Percentiles rank a stretch among this genome's conserved stretches.
phyloP scores from a whole-genome alignment of 2,329 filamentous ascomycete genomes.

The Teratosphaeria nubilosa region DNA sequence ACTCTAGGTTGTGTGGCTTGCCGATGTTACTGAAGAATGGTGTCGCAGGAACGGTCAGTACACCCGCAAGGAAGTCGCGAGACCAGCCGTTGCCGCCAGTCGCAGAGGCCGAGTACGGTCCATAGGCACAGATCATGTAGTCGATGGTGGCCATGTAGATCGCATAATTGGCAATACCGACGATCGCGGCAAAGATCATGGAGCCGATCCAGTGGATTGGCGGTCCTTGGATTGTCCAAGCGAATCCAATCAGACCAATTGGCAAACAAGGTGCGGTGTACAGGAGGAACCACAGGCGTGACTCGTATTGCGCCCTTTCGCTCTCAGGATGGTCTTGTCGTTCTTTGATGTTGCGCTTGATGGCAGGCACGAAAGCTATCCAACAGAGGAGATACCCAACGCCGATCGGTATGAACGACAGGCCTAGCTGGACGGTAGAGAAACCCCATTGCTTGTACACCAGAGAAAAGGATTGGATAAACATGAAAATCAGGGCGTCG shows the following conservation, averaged over 20 bases:
- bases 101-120: constrained; percentile 62
- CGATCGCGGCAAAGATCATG: constrained; percentile 55
- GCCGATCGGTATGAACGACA: constrained; percentile 58
- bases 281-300: constrained; percentile 57
- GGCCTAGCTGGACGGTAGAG: constrained; percentile 45
- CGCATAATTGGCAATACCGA: constrained; percentile 58
- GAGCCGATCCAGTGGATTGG: constrained; percentile 59
- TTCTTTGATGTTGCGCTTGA: constrained; percentile 42
- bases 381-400: constrained; percentile 59
- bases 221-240: constrained; percentile 59
- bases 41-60: constrained; percentile 58
- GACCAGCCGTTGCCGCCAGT: constrained; percentile 69
- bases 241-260: constrained; percentile 62
- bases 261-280: constrained; percentile 54
- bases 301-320: constrained; percentile 51
- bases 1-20: constrained; percentile 37
- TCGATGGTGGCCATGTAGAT: constrained; percentile 65
- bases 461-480: constrained; percentile 61
- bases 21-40: constrained; percentile 45
- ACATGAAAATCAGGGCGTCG: constrained; percentile 71
- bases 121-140: constrained; percentile 68
- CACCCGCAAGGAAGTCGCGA: constrained; percentile 63
- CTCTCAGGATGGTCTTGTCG: constrained; percentile 40
- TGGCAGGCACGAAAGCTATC: constrained; percentile 48
- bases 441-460: constrained; percentile 63